A percentile compares a stretch with the other conserved stretches of the same genome.
Evolutionary conservation across 768 basidiomycete species (phyloP).

Genomic region (Boletus sp.): DNA sequence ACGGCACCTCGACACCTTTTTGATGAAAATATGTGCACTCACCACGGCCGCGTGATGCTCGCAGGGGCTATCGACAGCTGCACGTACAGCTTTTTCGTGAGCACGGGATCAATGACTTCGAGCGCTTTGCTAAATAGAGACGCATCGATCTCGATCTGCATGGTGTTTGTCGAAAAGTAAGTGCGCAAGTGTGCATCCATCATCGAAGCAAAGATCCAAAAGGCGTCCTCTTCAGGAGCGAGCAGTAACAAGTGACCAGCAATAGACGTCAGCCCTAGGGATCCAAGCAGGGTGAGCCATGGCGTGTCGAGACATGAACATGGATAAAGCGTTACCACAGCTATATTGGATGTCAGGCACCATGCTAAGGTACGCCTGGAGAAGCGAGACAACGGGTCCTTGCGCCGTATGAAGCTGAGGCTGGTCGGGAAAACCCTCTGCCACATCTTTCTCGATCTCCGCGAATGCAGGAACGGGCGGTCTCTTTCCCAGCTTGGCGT

Average conservation of each 20-base stretch:
- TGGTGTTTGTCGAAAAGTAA: slow-evolving; percentile 60
- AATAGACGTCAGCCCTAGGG: slow-evolving; percentile 61
- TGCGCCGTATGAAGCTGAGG: slow-evolving; percentile 55
- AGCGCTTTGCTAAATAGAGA: slow-evolving; percentile 65
- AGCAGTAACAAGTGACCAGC: slow-evolving; percentile 69
- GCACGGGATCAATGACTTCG: slow-evolving; percentile 53
- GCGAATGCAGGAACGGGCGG: slow-evolving; percentile 45
- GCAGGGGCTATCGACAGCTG: slow-evolving; percentile 59
- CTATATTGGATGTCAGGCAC: slow-evolving; percentile 77
- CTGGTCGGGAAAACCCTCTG: slow-evolving; percentile 52
- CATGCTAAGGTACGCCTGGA: slow-evolving; percentile 80
- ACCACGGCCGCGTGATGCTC: slow-evolving; percentile 66
- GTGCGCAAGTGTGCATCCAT: slow-evolving; percentile 83
- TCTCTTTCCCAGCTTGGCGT: slow-evolving; percentile 57
- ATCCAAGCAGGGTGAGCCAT: not conserved
- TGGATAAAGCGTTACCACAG: slow-evolving; percentile 41
- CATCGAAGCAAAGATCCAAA: slow-evolving; percentile 85
- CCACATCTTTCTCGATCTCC: slow-evolving; percentile 60
- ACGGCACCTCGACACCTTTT: not conserved
- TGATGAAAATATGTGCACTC: not conserved
- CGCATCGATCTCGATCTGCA: slow-evolving; percentile 75
- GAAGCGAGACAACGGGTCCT: slow-evolving; percentile 52
- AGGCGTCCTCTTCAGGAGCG: slow-evolving; percentile 84
- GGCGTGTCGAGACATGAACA: not conserved
- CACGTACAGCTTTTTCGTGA: slow-evolving; percentile 66